Percentiles rank a stretch among this genome's conserved stretches.
Evolutionary conservation across 768 basidiomycete genomes (phyloP).

Genomic region (Panus rudis): DNA sequence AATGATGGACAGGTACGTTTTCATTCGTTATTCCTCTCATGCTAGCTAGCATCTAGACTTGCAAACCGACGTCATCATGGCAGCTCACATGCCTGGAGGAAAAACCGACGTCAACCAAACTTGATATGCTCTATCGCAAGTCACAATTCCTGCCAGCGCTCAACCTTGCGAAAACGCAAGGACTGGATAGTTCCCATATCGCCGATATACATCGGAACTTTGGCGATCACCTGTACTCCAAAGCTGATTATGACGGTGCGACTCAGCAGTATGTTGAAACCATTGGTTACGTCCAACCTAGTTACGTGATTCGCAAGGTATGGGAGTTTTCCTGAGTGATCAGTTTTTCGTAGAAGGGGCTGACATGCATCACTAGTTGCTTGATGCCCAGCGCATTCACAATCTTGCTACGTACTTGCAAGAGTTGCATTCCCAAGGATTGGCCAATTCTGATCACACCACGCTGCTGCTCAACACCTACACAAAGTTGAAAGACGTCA

Average conservation of each 20-base stretch:
- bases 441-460: slow-evolving; percentile 95
- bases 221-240: slow-evolving; percentile 85
- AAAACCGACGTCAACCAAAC: slow-evolving; percentile 76
- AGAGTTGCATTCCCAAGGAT: slow-evolving; percentile 82
- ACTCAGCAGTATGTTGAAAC: slow-evolving; percentile 92
- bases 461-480: slow-evolving; percentile 95
- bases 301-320: slow-evolving; percentile 96
- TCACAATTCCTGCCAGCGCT: slow-evolving; percentile 77
- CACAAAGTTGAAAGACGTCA: slow-evolving; percentile 90
- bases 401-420: slow-evolving; percentile 95
- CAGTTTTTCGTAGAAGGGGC: background rate
- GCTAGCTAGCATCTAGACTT: too few relatives aligned
- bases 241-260: slow-evolving; percentile 88
- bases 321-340: background rate
- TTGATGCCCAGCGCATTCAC: slow-evolving; percentile 93
- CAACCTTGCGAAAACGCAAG: slow-evolving; percentile 74
- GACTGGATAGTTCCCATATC: slow-evolving; percentile 62
- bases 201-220: slow-evolving; percentile 88
- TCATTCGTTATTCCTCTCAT: slow-evolving; percentile 2
- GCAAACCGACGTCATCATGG: background rate
- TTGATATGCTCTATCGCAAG: slow-evolving; percentile 78
- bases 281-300: slow-evolving; percentile 82
- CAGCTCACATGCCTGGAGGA: slow-evolving; percentile 67
- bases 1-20: slow-evolving; percentile 69
- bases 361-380: slow-evolving; percentile 50